Percentiles rank a stretch among this genome's conserved stretches.
Evolutionary conservation across 352 stramenopile species (phyloP).

Genomic region (Globisporangium cylindrosporum): DNA sequence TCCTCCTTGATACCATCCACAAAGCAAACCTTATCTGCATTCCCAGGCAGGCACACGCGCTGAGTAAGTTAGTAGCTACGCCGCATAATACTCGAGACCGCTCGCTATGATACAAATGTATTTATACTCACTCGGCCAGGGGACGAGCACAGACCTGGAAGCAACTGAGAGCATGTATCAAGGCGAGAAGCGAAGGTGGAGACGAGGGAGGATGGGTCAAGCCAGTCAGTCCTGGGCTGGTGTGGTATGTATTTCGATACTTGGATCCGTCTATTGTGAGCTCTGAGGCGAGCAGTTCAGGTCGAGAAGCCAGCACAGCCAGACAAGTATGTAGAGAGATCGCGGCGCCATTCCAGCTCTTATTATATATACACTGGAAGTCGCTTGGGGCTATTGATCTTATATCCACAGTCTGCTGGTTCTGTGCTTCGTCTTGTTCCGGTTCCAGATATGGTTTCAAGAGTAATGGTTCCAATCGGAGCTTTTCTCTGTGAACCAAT

Average conservation of each 20-base stretch:
- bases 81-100: background rate
- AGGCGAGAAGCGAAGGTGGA: background rate
- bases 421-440: no score
- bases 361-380: background rate
- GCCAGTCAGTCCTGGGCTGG: background rate
- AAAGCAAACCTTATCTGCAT: background rate
- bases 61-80: no score
- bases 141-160: conserved; percentile 4
- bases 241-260: background rate
- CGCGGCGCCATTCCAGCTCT: background rate
- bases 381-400: no score
- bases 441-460: background rate
- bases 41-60: background rate
- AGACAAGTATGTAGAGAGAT: background rate
- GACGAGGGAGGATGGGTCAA: background rate
- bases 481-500: conserved; percentile 1
- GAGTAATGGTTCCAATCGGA: background rate
- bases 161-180: background rate
- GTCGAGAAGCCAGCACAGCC: background rate
- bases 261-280: conserved; percentile 4
- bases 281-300: background rate
- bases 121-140: conserved; percentile 4
- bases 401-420: no score
- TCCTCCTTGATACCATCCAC: background rate
- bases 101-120: background rate